Base-by-base conservation (phyloP, 2,329 filamentous ascomycete species). In the Aspergillus neotritici region DNA sequence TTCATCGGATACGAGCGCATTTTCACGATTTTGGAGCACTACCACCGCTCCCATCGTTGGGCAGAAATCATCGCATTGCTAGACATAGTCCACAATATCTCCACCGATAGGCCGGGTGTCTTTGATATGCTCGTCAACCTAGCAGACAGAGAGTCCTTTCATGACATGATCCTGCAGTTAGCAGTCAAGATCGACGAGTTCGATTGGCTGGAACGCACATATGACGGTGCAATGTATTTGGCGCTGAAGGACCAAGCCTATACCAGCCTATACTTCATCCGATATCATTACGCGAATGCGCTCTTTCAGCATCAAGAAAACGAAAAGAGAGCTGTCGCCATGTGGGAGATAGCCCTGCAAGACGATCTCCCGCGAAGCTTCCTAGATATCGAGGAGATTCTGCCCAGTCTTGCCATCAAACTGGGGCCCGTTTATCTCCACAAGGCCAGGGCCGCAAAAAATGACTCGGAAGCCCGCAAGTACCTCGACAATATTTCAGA, bases 211-310 rank as follows among this genome's bases (percentile, higher is more conserved):
- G 50, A 51, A 30, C 35, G 33, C n/a, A 47, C 54, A 13, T 56
- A 58, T 15, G 37, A 53, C 10, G 36, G 34, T 14, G 51, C 53
- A 33, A 56, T 58, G 40, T 31, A 46, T 17, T 16, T 48, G n/a
- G 43, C 41, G 11, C 32, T 29, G 4, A 25, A 45, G 30, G 31
- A 28, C 6, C 40, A 48, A 14, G 40, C 40, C 3, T 47, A 41
- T 14, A 35, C 32, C 16, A 47, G 31, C 30, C 36, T 50, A 7
- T 52, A 43, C 39, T 48, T 43, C 14, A 32, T 54, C 9, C 46
- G 49, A 8, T 50, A 51, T 21, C 37, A 49, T 15, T 52, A 50
- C 38, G 53, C 47, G 3, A 47, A 40, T 6, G 42, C 42, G 21
- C 46, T 55, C 10, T 45, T 44, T 15, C 47, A 48, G 5, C 40